A percentile compares a stretch with the other conserved stretches of the same genome.
Conservation (phyloP, 371 early-diverging fungal species). For the Mortierella polycephala region DNA sequence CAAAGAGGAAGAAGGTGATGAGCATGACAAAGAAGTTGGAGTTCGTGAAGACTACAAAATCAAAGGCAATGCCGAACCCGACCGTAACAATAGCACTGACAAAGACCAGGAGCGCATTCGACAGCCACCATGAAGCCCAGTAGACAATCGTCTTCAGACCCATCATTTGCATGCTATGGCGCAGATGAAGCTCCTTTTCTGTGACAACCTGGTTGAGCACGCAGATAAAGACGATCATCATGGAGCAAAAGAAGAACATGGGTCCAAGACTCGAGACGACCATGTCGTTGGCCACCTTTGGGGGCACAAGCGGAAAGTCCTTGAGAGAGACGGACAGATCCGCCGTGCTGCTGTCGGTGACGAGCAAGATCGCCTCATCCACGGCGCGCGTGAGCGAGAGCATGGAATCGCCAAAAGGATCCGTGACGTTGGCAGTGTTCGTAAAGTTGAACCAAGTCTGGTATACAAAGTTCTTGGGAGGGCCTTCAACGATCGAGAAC, state of each 20-base stretch:
- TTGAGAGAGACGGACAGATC: conserved; percentile 64
- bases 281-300: conserved; percentile 58
- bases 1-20: conserved; percentile 76
- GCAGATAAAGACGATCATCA: conserved; percentile 63
- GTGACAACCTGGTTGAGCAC: conserved; percentile 72
- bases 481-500: conserved; percentile 49
- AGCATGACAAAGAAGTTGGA: conserved; percentile 64
- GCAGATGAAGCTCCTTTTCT: conserved; percentile 75
- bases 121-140: conserved; percentile 71
- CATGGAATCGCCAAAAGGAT: conserved; percentile 67
- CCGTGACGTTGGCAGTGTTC: conserved; percentile 62
- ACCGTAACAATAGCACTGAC: conserved; percentile 66
- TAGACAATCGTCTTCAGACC: conserved; percentile 71
- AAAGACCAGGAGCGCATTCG: conserved; percentile 63
- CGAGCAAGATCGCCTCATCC: conserved; percentile 70
- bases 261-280: conserved; percentile 66
- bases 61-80: conserved; percentile 67
- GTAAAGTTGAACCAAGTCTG: conserved; percentile 79
- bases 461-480: conserved; percentile 67
- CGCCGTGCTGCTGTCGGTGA: conserved; percentile 47
- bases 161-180: conserved; percentile 80
- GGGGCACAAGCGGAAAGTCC: conserved; percentile 75
- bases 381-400: conserved; percentile 68
- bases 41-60: conserved; percentile 68
- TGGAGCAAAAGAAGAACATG: conserved; percentile 77